Evolutionary conservation across 805 yeast genomes (phyloP).

Genomic region (Kregervanrija delftensis): DNA sequence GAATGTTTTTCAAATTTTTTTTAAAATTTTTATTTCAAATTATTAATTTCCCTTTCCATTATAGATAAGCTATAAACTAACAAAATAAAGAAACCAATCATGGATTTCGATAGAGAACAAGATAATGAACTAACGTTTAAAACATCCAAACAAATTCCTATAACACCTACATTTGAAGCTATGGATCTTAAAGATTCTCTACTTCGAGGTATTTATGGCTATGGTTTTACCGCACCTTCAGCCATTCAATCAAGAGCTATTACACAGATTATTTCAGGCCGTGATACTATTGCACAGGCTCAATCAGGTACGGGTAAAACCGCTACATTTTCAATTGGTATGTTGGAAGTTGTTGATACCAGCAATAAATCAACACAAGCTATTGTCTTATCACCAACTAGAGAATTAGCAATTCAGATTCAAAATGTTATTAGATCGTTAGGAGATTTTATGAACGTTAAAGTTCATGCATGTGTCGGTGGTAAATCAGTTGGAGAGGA

Average conservation of each 20-base stretch:
- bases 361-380: conserved; percentile 78
- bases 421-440: conserved; percentile 87
- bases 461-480: conserved; percentile 96
- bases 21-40: no score
- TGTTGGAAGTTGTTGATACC: conserved; percentile 58
- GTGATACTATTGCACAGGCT: conserved; percentile 76
- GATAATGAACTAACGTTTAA: conserved; percentile 58
- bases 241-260: conserved; percentile 81
- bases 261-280: conserved; percentile 66
- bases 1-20: no score
- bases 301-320: conserved; percentile 90
- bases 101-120: conserved; percentile 55
- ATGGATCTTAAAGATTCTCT: conserved; percentile 62
- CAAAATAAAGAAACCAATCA: conserved; percentile 8
- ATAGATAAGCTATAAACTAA: no score
- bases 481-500: conserved; percentile 91
- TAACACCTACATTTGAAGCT: conserved; percentile 58
- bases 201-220: conserved; percentile 62
- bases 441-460: conserved; percentile 84
- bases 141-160: conserved; percentile 49
- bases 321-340: conserved; percentile 76
- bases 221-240: conserved; percentile 77
- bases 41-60: no score
- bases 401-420: conserved; percentile 95
- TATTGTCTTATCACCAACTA: conserved; percentile 90